Percentiles rank a stretch among this genome's conserved stretches.
phyloP scores from a whole-genome alignment of 352 stramenopile species.

The Globisporangium cederbergense region DNA sequence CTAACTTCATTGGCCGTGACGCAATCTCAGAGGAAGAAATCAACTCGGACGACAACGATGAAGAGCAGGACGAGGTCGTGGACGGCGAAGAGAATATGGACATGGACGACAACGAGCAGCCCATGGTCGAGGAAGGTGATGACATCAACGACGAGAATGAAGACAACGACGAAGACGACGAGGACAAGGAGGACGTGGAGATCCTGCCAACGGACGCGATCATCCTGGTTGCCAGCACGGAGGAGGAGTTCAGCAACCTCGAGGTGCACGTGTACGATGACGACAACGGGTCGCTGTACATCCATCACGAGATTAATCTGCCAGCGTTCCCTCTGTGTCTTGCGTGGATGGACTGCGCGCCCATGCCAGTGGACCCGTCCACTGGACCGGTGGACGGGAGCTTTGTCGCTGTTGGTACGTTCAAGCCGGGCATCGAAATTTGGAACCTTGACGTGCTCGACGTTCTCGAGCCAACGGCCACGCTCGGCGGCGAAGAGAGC shows the following conservation, averaged over 20 bases:
- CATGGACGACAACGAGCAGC: slow-evolving; percentile 28
- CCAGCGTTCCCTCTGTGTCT: slow-evolving; percentile 98
- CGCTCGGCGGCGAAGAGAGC: slow-evolving; percentile 93
- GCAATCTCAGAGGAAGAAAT: slow-evolving; percentile 24
- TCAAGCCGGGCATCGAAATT: slow-evolving; percentile 99
- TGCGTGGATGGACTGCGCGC: slow-evolving; percentile 93
- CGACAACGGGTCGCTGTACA: slow-evolving; percentile 96
- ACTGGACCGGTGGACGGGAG: slow-evolving; percentile 87
- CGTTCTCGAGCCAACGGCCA: slow-evolving; percentile 94
- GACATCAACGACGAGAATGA: slow-evolving; percentile 49
- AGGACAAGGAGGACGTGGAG: slow-evolving; percentile 92
- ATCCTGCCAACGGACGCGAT: slow-evolving; percentile 93
- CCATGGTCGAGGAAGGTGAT: slow-evolving; percentile 24
- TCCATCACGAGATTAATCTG: slow-evolving; percentile 99
- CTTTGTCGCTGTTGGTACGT: slow-evolving; percentile 99
- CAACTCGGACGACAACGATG: slow-evolving; percentile 28
- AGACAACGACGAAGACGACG: slow-evolving; percentile 62
- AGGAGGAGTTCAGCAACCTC: slow-evolving; percentile 98
- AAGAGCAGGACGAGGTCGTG: slow-evolving; percentile 29
- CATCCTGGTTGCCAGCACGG: slow-evolving; percentile 95
- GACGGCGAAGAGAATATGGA: slow-evolving; percentile 50
- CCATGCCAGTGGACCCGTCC: slow-evolving; percentile 49
- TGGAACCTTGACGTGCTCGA: slow-evolving; percentile 99
- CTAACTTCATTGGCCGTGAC: slow-evolving; percentile 64
- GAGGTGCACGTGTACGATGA: slow-evolving; percentile 99